Evolutionary conservation across 148 eudicot species (phyloP).

Genomic region (Camellia granthamiana): DNA sequence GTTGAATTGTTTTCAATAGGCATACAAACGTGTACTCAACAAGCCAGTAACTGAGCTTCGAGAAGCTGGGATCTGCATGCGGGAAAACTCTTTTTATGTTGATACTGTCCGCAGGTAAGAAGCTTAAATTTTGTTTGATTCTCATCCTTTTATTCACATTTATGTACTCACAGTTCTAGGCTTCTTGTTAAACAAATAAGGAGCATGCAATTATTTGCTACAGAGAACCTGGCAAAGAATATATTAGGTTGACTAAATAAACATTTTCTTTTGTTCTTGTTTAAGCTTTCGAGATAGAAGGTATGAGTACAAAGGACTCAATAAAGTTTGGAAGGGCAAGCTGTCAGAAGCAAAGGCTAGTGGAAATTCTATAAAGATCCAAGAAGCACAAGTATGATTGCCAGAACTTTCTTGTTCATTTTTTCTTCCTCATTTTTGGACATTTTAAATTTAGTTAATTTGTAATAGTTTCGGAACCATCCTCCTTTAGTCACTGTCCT

Average conservation of each 20-base stretch:
- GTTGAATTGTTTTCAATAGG: slow-evolving; percentile 38
- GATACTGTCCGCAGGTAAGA: slow-evolving; percentile 97
- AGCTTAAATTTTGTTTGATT: slow-evolving; percentile 3
- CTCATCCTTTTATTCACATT: not conserved
- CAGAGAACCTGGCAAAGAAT: not conserved
- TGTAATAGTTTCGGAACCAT: not conserved
- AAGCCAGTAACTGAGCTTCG: slow-evolving; percentile 91
- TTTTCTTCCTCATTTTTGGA: not conserved
- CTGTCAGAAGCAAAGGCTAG: slow-evolving; percentile 88
- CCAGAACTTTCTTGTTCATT: slow-evolving; percentile 1
- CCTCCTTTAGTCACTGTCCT: not conserved
- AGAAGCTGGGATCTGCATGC: slow-evolving; percentile 98
- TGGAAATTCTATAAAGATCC: slow-evolving; percentile 92
- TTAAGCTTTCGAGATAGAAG: slow-evolving; percentile 96
- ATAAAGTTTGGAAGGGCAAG: slow-evolving; percentile 97
- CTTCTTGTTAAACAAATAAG: not conserved
- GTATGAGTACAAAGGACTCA: slow-evolving; percentile 96
- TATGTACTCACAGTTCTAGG: not conserved
- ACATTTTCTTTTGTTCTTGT: slow-evolving; percentile 17
- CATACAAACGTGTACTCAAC: slow-evolving; percentile 87
- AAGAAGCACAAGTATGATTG: slow-evolving; percentile 85
- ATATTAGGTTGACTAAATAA: not conserved
- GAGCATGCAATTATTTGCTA: slow-evolving; percentile 1
- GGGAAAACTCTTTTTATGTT: slow-evolving; percentile 95
- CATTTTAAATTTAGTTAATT: not conserved